Evolutionary conservation across 2,329 filamentous ascomycete species (phyloP).

Genomic region (Stromatinia cepivora): DNA sequence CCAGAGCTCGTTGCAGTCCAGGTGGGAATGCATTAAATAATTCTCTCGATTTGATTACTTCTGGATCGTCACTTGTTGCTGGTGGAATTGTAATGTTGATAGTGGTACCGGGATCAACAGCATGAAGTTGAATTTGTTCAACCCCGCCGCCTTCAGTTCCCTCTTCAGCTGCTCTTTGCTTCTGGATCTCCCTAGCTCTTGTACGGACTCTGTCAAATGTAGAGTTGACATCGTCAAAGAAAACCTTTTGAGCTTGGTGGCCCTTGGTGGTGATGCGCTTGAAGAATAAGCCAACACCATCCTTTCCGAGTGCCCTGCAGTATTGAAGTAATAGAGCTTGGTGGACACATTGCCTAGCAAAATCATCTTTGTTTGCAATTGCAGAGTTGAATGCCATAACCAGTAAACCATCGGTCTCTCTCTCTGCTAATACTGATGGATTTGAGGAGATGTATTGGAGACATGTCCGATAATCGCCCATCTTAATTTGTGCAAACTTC

Average conservation of each 20-base stretch:
- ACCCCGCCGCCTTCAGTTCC: slow-evolving; percentile 64
- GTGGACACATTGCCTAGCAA: slow-evolving; percentile 84
- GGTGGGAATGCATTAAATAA: slow-evolving; percentile 84
- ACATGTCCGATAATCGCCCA: slow-evolving; percentile 70
- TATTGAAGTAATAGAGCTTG: slow-evolving; percentile 92
- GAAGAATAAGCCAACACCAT: slow-evolving; percentile 92
- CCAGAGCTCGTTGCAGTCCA: slow-evolving; percentile 77
- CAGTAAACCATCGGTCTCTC: slow-evolving; percentile 86
- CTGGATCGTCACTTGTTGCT: slow-evolving; percentile 64
- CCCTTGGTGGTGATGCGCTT: slow-evolving; percentile 87
- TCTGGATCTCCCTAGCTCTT: slow-evolving; percentile 55
- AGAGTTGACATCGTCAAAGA: slow-evolving; percentile 87
- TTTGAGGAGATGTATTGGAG: slow-evolving; percentile 77
- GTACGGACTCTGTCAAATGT: slow-evolving; percentile 82
- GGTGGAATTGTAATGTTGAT: slow-evolving; percentile 86
- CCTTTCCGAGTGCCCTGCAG: slow-evolving; percentile 82
- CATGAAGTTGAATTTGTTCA: slow-evolving; percentile 96
- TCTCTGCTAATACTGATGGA: slow-evolving; percentile 76
- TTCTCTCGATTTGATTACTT: slow-evolving; percentile 61
- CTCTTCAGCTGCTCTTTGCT: slow-evolving; percentile 53
- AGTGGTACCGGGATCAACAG: slow-evolving; percentile 87
- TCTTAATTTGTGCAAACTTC: slow-evolving; percentile 76
- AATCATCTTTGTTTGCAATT: slow-evolving; percentile 72
- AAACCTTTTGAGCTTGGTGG: slow-evolving; percentile 87
- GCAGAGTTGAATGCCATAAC: slow-evolving; percentile 90